These are phyloP conservation scores for Lycium barbarum DNA, from an alignment of 257 asterid genomes.

Conservation along the genomic window DNA sequence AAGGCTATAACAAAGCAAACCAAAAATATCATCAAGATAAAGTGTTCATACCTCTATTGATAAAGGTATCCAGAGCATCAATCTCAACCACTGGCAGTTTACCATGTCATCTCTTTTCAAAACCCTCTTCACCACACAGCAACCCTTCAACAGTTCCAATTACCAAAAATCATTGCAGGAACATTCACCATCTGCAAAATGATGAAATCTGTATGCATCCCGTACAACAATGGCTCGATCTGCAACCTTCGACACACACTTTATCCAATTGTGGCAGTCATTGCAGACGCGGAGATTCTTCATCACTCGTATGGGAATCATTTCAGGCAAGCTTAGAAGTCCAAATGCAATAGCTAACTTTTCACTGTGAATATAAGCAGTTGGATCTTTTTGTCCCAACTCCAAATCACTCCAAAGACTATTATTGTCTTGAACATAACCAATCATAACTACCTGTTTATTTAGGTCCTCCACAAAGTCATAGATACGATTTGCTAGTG, in stretches of 20 bases:
- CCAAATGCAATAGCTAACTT: constrained; percentile 87
- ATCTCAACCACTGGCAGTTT: constrained; percentile 11
- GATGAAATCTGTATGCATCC: constrained; percentile 90
- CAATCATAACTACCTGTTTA: constrained; percentile 54
- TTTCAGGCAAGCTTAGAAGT: constrained; percentile 56
- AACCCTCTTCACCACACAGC: neutral
- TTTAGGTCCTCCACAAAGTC: constrained; percentile 60
- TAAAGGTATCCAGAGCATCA: neutral
- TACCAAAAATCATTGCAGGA: constrained; percentile 89
- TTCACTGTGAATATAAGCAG: constrained; percentile 70
- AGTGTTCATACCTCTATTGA: constrained; percentile 1
- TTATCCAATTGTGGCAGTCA: constrained; percentile 90
- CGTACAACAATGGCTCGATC: constrained; percentile 68
- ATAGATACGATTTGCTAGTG: constrained; percentile 64
- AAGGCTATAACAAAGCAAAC: neutral
- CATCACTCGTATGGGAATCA: constrained; percentile 74
- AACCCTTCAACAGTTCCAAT: constrained; percentile 28
- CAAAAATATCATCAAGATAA: neutral
- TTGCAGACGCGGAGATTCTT: constrained; percentile 86
- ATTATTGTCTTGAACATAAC: constrained; percentile 67
- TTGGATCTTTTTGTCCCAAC: constrained; percentile 70
- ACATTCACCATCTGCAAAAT: constrained; percentile 74
- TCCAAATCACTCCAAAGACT: constrained; percentile 77
- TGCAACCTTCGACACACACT: constrained; percentile 56
- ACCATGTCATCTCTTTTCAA: neutral